Evolutionary conservation across 495 filamentous ascomycete species (phyloP).

Genomic region (Penicillium malachiteum): DNA sequence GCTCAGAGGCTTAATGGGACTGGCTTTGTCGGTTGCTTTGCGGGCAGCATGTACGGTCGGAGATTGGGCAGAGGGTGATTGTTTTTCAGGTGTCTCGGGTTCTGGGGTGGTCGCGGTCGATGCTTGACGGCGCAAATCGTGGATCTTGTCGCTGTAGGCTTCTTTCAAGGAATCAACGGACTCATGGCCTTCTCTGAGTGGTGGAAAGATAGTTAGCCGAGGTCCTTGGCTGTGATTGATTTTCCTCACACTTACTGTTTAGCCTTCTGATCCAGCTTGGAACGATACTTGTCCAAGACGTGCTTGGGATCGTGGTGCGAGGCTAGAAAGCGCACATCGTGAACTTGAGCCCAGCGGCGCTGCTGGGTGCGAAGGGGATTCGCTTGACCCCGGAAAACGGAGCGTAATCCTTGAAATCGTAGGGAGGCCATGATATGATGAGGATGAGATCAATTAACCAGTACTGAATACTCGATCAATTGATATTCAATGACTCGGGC

Average conservation of each 20-base stretch:
- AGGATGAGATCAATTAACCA: neutral
- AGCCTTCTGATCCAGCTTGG: slow-evolving; percentile 83
- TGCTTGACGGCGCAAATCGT: slow-evolving; percentile 59
- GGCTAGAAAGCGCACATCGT: slow-evolving; percentile 86
- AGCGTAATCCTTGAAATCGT: slow-evolving; percentile 32
- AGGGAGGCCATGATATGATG: slow-evolving; percentile 33
- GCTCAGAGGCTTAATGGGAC: slow-evolving; percentile 75
- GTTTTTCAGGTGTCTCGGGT: slow-evolving; percentile 13
- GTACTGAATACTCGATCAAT: neutral
- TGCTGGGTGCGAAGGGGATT: slow-evolving; percentile 50
- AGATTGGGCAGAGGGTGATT: slow-evolving; percentile 33
- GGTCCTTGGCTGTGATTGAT: too few species aligned
- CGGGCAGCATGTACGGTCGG: slow-evolving; percentile 35
- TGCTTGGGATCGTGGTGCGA: slow-evolving; percentile 60
- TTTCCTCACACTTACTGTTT: slow-evolving; percentile 56
- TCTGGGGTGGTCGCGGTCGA: slow-evolving; percentile 56
- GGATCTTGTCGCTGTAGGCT: slow-evolving; percentile 80
- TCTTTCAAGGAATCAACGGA: slow-evolving; percentile 75
- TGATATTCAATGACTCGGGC: neutral
- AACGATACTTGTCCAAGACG: slow-evolving; percentile 79
- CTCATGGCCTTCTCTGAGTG: slow-evolving; percentile 66
- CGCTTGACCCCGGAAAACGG: slow-evolving; percentile 26
- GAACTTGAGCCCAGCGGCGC: slow-evolving; percentile 85
- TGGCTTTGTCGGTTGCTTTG: slow-evolving; percentile 26
- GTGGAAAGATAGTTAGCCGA: neutral